Evolutionary conservation across 129 eudicot genomes (phyloP), one percentile per base, ranked within the genome.

Genomic region (Chrysanthemum makinoi): DNA sequence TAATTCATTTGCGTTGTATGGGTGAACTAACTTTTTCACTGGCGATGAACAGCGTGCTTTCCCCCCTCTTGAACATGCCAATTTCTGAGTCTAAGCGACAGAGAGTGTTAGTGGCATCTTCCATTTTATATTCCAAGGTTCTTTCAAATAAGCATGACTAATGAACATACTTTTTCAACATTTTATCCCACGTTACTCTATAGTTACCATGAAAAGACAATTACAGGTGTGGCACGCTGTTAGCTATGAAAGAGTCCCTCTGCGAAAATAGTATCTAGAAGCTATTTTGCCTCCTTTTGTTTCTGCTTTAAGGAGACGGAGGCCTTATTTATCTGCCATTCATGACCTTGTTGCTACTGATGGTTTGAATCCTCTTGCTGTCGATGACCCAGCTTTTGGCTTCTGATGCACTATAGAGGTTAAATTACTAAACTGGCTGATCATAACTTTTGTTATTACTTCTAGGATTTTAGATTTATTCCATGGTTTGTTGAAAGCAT

Each of bases 371-470:
- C 98, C 98, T 72, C 90, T 94, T 58, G 85, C 80, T 75, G 93
- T 77, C 17, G 99, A 94, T 84, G 99, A 94, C 72, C 91, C 91
- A 20, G 94, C 99, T 68, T 47, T 90, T 90, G 62, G 87, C 98
- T 74, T 89, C 96, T 69, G 99, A 94, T 90, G 88, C 89, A 77
- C 81, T 24, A 74, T 90, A 65, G 99, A 94, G 99, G 99, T 94
- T 61, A 39, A 33, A 69, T 62, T 35, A 52, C 59, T 77, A 63
- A 69, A 62, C 28, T 51, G 47, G 10, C 49, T 3, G 43, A 13
- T 49, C 62, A 69, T 60, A 50, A 30, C 75, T 48, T 33, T 15
- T 35, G 22, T 43, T 39, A 16, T 47, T 55, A n/a, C 28, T 67
- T 33, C 54, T 17, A 10, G 39, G 18, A 4, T 52, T 66, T 55